Evolutionary conservation across 805 yeast species (phyloP).

Genomic region (Ogataea polymorpha): DNA sequence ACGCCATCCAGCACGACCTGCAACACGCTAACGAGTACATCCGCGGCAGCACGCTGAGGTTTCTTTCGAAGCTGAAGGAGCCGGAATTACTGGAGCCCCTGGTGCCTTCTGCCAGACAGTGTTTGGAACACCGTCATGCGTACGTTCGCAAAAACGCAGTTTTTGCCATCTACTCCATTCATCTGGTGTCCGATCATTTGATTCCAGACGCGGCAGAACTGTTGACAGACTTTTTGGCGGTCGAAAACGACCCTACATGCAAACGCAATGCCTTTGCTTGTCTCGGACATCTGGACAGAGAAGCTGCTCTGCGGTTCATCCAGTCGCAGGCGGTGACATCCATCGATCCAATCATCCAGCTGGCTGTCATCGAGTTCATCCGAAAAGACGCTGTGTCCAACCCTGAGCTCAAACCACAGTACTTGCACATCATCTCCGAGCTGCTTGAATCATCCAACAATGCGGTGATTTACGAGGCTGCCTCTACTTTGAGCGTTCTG

Average conservation of each 20-base stretch:
- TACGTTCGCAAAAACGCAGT: constrained; percentile 97
- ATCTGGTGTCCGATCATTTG: constrained; percentile 77
- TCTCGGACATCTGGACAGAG: constrained; percentile 77
- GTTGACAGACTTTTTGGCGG: constrained; percentile 64
- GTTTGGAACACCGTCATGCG: constrained; percentile 95
- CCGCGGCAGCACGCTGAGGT: constrained; percentile 92
- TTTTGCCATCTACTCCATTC: constrained; percentile 82
- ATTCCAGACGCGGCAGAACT: constrained; percentile 95
- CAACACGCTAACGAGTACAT: constrained; percentile 98
- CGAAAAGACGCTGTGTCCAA: constrained; percentile 70
- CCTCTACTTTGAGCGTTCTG: constrained; percentile 65
- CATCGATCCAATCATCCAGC: constrained; percentile 80
- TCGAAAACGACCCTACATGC: constrained; percentile 90
- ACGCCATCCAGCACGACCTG: constrained; percentile 94
- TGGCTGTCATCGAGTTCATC: constrained; percentile 88
- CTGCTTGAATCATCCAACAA: constrained; percentile 66
- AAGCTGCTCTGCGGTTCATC: constrained; percentile 76
- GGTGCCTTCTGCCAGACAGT: constrained; percentile 86
- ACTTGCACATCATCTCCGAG: constrained; percentile 68
- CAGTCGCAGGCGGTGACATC: constrained; percentile 65
- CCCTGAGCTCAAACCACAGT: constrained; percentile 65
- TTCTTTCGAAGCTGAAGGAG: constrained; percentile 85
- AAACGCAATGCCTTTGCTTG: constrained; percentile 93
- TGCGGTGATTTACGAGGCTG: constrained; percentile 87
- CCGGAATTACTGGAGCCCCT: constrained; percentile 92